These are phyloP conservation scores for Naematelia encephala DNA, from an alignment of 768 basidiomycete species.

Conservation along the genomic window DNA sequence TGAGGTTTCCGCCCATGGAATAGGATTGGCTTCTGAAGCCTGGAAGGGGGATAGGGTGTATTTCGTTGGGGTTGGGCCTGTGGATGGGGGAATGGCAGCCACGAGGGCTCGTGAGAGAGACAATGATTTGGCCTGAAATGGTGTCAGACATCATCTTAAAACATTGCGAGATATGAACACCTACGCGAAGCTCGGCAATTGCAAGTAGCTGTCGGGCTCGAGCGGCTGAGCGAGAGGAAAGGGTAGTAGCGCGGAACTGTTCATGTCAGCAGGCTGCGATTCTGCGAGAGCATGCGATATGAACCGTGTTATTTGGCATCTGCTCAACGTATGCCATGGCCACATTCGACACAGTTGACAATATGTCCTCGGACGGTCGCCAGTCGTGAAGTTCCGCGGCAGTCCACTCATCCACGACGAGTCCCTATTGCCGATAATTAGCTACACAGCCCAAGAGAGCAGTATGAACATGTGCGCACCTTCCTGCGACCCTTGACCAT, in stretches of 20 bases:
- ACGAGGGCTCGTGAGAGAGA: not conserved
- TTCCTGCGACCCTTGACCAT: not conserved
- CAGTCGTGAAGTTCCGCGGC: not conserved
- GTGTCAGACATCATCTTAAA: not conserved
- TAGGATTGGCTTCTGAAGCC: not conserved
- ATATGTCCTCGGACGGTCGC: not conserved
- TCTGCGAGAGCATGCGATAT: not conserved
- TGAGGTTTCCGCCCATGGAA: conserved; percentile 4
- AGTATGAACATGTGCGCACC: not conserved
- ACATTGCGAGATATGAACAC: not conserved
- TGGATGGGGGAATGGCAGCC: not conserved
- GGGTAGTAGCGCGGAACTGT: not conserved
- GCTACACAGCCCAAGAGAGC: not conserved
- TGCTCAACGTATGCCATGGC: conserved; percentile 2
- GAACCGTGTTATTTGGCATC: not conserved
- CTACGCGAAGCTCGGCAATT: not conserved
- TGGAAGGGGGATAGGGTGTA: conserved; percentile 3
- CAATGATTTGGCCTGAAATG: not conserved
- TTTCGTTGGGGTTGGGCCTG: not conserved
- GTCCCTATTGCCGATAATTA: not conserved
- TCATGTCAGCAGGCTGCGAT: not conserved
- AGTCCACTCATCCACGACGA: not conserved
- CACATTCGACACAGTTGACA: conserved; percentile 2
- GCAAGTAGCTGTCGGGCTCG: not conserved
- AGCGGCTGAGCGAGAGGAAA: not conserved